Conservation (phyloP, 495 filamentous ascomycete genomes). For the Thermothielavioides terrestris region DNA sequence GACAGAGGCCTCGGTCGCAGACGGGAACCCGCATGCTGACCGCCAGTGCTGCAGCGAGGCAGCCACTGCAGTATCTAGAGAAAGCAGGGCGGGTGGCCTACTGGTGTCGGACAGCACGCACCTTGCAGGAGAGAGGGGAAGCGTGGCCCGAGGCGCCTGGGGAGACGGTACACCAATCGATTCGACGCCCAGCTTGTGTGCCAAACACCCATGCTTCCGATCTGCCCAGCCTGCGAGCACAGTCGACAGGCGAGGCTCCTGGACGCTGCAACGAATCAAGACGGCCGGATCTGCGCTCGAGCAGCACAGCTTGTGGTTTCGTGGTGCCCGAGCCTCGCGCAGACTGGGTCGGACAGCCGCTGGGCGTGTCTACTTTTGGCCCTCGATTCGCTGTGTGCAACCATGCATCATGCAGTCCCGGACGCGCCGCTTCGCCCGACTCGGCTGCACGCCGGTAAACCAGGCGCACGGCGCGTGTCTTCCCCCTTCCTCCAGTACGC, state of each 20-base stretch:
- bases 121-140: slow-evolving; percentile 4
- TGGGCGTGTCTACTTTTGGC: background rate
- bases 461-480: background rate
- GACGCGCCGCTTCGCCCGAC: slow-evolving; percentile 16
- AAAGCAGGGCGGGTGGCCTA: slow-evolving; percentile 15
- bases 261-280: slow-evolving; percentile 10
- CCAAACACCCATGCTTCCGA: slow-evolving; percentile 12
- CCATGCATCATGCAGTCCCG: slow-evolving; percentile 19
- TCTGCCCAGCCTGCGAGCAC: slow-evolving; percentile 9
- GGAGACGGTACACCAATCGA: slow-evolving; percentile 13
- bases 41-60: slow-evolving; percentile 9
- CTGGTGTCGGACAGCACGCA: slow-evolving; percentile 4
- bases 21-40: slow-evolving; percentile 11
- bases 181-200: slow-evolving; percentile 19
- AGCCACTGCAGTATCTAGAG: slow-evolving; percentile 7
- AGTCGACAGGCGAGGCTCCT: slow-evolving; percentile 16
- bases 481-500: background rate
- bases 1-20: background rate
- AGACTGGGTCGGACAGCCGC: background rate
- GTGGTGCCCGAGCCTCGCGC: slow-evolving; percentile 1
- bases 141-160: no score
- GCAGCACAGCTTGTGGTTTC: background rate
- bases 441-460: slow-evolving; percentile 6
- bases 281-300: background rate
- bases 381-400: slow-evolving; percentile 11